These are phyloP conservation scores for Oryza australiensis DNA, from an alignment of 176 grass and related monocot genomes.

Conservation along the genomic window DNA sequence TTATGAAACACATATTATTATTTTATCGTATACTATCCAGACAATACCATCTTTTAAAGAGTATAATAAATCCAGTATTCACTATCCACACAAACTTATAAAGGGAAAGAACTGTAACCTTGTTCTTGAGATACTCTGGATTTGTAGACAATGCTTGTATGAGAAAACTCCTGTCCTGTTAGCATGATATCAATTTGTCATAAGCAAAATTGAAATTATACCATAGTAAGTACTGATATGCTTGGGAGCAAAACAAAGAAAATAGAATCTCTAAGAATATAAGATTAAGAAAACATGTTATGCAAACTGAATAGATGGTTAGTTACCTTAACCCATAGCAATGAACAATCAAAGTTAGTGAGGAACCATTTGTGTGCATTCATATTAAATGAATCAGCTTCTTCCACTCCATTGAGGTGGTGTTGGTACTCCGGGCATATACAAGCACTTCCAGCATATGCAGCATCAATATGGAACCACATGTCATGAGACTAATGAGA, in stretches of 20 bases:
- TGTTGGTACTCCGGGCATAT: slow-evolving; percentile 80
- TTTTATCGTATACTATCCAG: background rate
- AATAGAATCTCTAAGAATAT: background rate
- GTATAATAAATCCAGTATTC: background rate
- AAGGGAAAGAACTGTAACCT: slow-evolving; percentile 46
- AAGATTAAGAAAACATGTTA: slow-evolving; percentile 9
- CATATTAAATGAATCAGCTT: slow-evolving; percentile 88
- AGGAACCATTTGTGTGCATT: slow-evolving; percentile 97
- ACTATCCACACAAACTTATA: background rate
- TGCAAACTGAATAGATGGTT: slow-evolving; percentile 21
- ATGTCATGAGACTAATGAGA: slow-evolving; percentile 50
- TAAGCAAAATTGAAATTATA: slow-evolving; percentile 4
- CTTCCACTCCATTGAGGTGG: slow-evolving; percentile 76
- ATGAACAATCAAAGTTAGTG: slow-evolving; percentile 77
- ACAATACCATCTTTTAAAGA: background rate
- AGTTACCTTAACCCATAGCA: slow-evolving; percentile 72
- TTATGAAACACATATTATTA: background rate
- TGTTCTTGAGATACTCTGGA: slow-evolving; percentile 78
- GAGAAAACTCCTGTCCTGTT: slow-evolving; percentile 61
- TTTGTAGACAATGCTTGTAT: slow-evolving; percentile 71
- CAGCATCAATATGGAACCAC: slow-evolving; percentile 86
- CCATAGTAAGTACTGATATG: background rate
- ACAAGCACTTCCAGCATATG: slow-evolving; percentile 77
- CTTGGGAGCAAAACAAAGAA: slow-evolving; percentile 12
- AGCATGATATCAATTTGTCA: background rate